Conservation (phyloP, 2,329 filamentous ascomycete genomes). For the Ciborinia camelliae region DNA sequence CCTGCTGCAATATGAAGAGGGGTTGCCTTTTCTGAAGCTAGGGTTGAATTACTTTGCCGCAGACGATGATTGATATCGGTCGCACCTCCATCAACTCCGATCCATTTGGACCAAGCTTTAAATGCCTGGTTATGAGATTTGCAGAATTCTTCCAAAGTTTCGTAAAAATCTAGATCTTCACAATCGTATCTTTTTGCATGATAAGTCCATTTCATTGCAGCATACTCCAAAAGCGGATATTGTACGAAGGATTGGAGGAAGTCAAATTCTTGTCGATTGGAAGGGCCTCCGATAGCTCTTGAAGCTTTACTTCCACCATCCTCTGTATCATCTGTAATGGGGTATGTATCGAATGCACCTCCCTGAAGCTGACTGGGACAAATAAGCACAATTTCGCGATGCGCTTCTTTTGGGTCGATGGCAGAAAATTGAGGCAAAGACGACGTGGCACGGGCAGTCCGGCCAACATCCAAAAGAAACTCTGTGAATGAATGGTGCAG, state of each 20-base stretch:
- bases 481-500: slow-evolving; percentile 50
- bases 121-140: slow-evolving; percentile 19
- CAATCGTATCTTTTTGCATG: slow-evolving; percentile 24
- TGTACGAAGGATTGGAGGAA: not conserved
- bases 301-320: not conserved
- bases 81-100: not conserved
- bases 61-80: rapidly evolving
- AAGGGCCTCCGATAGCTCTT: not conserved
- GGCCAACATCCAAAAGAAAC: slow-evolving; percentile 39
- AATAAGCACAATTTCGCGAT: slow-evolving; percentile 1
- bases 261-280: not conserved
- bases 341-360: not conserved
- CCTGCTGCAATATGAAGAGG: slow-evolving; percentile 24
- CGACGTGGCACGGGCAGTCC: not conserved
- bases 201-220: slow-evolving; percentile 22
- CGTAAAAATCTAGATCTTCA: slow-evolving; percentile 22
- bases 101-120: slow-evolving; percentile 22
- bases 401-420: slow-evolving; percentile 13
- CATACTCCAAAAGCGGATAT: slow-evolving; percentile 28
- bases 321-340: not conserved
- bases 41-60: not conserved
- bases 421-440: slow-evolving; percentile 12
- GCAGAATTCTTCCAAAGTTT: slow-evolving; percentile 21
- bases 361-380: slow-evolving; percentile 16
- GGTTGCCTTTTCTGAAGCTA: slow-evolving; percentile 23